Base-by-base conservation (phyloP, 768 basidiomycete species). In the Rhodotorula toruloides region DNA sequence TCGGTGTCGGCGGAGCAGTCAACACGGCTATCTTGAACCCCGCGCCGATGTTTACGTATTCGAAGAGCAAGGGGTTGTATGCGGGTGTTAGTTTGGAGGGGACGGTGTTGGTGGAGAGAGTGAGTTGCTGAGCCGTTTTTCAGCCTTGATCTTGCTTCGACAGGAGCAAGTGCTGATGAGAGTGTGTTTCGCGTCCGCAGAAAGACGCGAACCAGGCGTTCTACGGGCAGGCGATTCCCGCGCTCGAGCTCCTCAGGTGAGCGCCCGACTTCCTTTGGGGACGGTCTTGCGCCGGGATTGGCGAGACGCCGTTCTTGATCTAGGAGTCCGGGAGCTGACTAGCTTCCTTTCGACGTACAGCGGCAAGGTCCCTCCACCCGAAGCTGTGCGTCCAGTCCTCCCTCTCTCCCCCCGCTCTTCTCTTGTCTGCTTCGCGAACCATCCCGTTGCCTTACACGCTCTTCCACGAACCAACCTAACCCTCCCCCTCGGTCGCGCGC, bases 121-220 rank as follows among this genome's bases (percentile, higher is more conserved):
- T 67, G 39, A 36, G 66, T 43, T 46, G 21, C 36, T 17, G 3
- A 5, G 27, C 36, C 19, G 39, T 13, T 3, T 21, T 61, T 19
- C n/a, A 19, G 49, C 42, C n/a, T 10, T 31, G 19, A 29, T n/a
- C n/a, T 22, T 31, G 32, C 14, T 31, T 17, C 6, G 25, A 52
- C 17, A n/a, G 43, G 29, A 1, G 9, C 37, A n/a, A 47, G 43
- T n/a, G 17, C 32, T 52, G 21, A 3, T 17, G 46, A 47, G 32
- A 29, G 6, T 19, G 11, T 16, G 29, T 27, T 16, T 34, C n/a
- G 5, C 13, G 1, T 7, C 0, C 0, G 42, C 72, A 73, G 70
- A 96, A 91, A 77, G 93, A 97, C 76, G 88, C 94, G 56, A 97
- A 98, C 77, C 85, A 87, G 55, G 91, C 92, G 32, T 99, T 98